Conservation (phyloP, 2,329 filamentous ascomycete genomes). For the Elsinoe ampelina region DNA sequence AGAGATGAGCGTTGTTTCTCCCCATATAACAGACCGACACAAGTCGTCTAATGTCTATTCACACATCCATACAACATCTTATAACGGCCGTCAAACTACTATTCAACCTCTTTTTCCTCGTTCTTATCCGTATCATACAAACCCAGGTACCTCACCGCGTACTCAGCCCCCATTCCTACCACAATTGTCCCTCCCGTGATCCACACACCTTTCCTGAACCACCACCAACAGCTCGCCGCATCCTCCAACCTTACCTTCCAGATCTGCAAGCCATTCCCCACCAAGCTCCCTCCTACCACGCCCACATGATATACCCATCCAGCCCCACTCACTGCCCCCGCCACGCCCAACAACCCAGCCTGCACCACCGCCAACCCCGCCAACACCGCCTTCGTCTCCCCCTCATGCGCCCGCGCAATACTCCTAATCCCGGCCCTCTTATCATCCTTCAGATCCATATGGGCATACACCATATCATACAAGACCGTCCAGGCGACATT, state of each 20-base stretch:
- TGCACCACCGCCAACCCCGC: constrained; percentile 61
- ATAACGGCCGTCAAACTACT: neutral
- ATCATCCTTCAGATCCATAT: constrained; percentile 85
- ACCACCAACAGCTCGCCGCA: constrained; percentile 53
- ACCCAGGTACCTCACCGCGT: constrained; percentile 26
- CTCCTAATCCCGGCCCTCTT: constrained; percentile 80
- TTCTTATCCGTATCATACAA: constrained; percentile 12
- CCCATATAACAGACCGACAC: neutral
- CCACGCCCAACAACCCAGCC: constrained; percentile 58
- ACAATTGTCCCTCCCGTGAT: constrained; percentile 52
- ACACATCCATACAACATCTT: neutral
- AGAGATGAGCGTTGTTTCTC: neutral
- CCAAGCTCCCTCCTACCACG: constrained; percentile 47
- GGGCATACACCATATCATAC: constrained; percentile 90
- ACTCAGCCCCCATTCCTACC: constrained; percentile 47
- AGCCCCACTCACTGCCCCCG: constrained; percentile 54
- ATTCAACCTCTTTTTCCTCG: neutral
- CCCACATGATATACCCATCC: constrained; percentile 51
- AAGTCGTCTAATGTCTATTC: neutral
- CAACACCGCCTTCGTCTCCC: constrained; percentile 67
- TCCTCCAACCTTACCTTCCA: constrained; percentile 48
- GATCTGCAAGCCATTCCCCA: constrained; percentile 50
- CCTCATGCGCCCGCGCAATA: constrained; percentile 71
- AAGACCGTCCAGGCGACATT: constrained; percentile 80
- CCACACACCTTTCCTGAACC: constrained; percentile 55